Percentiles rank a stretch among this genome's conserved stretches.
These are phyloP conservation scores for Heterobasidion irregulare DNA, from an alignment of 1,284 basidiomycete species.

Conservation along the genomic window DNA sequence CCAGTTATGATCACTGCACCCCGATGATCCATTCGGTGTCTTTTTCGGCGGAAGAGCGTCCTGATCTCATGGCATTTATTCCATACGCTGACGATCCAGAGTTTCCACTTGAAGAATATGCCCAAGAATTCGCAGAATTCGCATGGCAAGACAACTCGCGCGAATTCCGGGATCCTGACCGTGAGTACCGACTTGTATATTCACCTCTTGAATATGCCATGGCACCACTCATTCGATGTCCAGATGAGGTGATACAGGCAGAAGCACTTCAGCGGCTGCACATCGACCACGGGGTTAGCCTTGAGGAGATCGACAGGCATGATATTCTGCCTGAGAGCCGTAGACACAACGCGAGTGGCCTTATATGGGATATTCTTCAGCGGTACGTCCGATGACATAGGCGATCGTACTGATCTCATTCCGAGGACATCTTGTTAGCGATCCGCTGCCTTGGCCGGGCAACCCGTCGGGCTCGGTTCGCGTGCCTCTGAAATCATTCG, in stretches of 20 bases:
- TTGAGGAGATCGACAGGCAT: not conserved
- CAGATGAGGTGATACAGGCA: not conserved
- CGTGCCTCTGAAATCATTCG: not conserved
- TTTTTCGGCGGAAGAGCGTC: not conserved
- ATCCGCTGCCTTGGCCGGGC: not conserved
- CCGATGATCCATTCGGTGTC: not conserved
- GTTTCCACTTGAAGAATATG: not conserved
- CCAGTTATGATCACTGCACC: not conserved
- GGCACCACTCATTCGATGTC: not conserved
- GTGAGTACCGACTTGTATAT: not conserved
- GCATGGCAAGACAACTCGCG: not conserved
- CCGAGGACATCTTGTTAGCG: not conserved
- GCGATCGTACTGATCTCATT: not conserved
- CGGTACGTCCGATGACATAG: not conserved
- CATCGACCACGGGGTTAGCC: not conserved
- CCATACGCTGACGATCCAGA: not conserved
- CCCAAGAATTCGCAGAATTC: not conserved
- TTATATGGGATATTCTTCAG: not conserved
- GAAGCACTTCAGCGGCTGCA: not conserved
- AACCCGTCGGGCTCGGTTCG: not conserved
- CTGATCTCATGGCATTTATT: not conserved
- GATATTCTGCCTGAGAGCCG: not conserved
- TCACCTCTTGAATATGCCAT: not conserved
- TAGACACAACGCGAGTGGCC: not conserved
- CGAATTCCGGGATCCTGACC: not conserved